Evolutionary conservation across 345 rosid genomes (phyloP), one percentile per base, ranked within the genome.

Genomic region (Pseudoturritis turrita): DNA sequence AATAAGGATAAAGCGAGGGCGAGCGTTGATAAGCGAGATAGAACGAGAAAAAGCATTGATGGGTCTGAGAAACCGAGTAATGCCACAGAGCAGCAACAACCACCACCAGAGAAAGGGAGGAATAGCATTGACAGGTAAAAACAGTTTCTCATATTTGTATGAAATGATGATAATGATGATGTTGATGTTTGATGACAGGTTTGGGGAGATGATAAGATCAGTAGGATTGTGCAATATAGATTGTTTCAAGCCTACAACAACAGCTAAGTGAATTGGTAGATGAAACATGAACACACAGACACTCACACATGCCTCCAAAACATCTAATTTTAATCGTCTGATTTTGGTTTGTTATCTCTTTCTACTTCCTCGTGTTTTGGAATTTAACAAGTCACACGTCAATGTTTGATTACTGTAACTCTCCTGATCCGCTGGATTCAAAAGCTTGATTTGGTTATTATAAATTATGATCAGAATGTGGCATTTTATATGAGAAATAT

Each of bases 211-310:
- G 83, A 85, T 88, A 81, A 88, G 97, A 76, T 89, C 97, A 2
- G 98, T 93, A 19, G 81, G 91, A 72, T 76, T 91, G 15, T 87
- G 96, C 91, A 91, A 91, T 77, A 89, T 94, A 45, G 90, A 83
- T 83, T 94, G 97, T 80, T 94, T 94, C 83, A 88, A 72, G 88
- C 89, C 96, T 22, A 86, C 92, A 0, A 75, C 87, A 31, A 78
- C 96, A 35, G 77, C 86, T 28, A 69, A 69, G 50, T 69, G 33
- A 67, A 26, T n/a, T 40, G 26, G 10, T 15, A 53, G 66, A 61
- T 21, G 44, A 55, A 28, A 21, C 65, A 58, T 74, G 36, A 39
- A 56, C 57, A 44, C 71, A 39, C 3, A 72, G 2, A 55, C 43
- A 46, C 23, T 17, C 65, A 19, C 53, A 58, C 47, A 50, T 49